These are phyloP conservation scores for Globisporangium barbulae DNA, from an alignment of 352 stramenopile species.

Conservation along the genomic window DNA sequence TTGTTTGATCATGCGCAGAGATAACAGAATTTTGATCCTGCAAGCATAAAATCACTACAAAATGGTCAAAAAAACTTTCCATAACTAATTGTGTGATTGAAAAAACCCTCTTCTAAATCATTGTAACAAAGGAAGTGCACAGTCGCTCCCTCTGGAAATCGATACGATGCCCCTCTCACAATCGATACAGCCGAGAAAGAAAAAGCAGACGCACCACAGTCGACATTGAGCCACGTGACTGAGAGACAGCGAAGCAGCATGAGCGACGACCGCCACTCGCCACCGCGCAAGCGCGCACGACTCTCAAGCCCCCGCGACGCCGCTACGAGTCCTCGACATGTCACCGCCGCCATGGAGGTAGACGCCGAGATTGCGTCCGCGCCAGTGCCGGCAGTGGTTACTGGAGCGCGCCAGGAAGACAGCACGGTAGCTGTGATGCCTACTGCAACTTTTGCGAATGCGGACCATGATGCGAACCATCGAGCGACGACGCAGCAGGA, in stretches of 20 bases:
- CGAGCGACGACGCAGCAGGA: not conserved
- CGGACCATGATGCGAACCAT: not conserved
- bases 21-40: too few relatives aligned
- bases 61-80: too few relatives aligned
- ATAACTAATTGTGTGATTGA: too few relatives aligned
- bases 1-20: too few relatives aligned
- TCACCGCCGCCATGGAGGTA: not conserved
- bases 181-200: not conserved
- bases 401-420: not conserved
- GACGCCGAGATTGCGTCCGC: not conserved
- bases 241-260: constrained; percentile 8
- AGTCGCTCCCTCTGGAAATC: not conserved
- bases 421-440: not conserved
- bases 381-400: not conserved
- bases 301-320: constrained; percentile 14
- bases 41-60: too few relatives aligned
- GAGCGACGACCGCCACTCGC: constrained; percentile 28
- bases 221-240: constrained; percentile 9
- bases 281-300: constrained; percentile 34
- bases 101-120: too few relatives aligned
- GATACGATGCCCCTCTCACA: not conserved
- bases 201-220: not conserved
- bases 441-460: constrained; percentile 3
- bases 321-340: not conserved
- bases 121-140: too few relatives aligned